Evolutionary conservation across 164 flowering plant species (phyloP).

Genomic region (Hamamelis virginiana): DNA sequence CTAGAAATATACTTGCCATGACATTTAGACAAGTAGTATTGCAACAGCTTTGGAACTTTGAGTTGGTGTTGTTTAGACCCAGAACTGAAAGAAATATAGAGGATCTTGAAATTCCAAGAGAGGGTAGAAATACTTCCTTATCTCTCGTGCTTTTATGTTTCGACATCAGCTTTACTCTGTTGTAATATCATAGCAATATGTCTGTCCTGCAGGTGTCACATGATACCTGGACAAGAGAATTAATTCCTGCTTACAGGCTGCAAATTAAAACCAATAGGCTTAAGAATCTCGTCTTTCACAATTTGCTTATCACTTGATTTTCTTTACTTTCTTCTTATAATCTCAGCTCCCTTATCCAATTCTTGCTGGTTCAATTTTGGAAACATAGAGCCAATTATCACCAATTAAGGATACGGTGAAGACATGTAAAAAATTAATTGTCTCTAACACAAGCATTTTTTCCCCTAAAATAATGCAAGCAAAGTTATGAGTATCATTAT

Average conservation of each 20-base stretch:
- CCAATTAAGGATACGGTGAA: too few relatives aligned
- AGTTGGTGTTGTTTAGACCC: conserved; percentile 59
- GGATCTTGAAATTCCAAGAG: conserved; percentile 70
- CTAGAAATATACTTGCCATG: conserved; percentile 79
- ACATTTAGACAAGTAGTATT: conserved; percentile 91
- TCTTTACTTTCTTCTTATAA: too few relatives aligned
- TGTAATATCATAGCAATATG: conserved; percentile 28
- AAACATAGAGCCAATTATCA: too few relatives aligned
- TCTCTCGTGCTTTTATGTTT: conserved; percentile 5
- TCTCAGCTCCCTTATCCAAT: too few relatives aligned
- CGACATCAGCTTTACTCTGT: conserved; percentile 9
- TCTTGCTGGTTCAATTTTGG: too few relatives aligned
- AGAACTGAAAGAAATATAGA: conserved; percentile 75
- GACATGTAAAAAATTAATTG: too few relatives aligned
- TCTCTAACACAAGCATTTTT: too few relatives aligned
- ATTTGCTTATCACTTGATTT: too few relatives aligned
- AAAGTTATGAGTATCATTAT: too few relatives aligned
- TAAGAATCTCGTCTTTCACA: conserved; percentile 9
- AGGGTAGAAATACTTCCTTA: conserved; percentile 43
- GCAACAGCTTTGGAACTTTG: conserved; percentile 69
- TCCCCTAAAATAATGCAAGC: too few relatives aligned
- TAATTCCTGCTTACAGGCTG: conserved; percentile 68
- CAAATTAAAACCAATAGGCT: conserved; percentile 51
- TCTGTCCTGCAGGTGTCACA: conserved; percentile 50
- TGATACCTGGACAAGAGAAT: conserved; percentile 64